Percentiles rank a stretch among this genome's conserved stretches.
Evolutionary conservation across 768 basidiomycete species (phyloP).

Genomic region (Porpolomopsis calyptriformis): DNA sequence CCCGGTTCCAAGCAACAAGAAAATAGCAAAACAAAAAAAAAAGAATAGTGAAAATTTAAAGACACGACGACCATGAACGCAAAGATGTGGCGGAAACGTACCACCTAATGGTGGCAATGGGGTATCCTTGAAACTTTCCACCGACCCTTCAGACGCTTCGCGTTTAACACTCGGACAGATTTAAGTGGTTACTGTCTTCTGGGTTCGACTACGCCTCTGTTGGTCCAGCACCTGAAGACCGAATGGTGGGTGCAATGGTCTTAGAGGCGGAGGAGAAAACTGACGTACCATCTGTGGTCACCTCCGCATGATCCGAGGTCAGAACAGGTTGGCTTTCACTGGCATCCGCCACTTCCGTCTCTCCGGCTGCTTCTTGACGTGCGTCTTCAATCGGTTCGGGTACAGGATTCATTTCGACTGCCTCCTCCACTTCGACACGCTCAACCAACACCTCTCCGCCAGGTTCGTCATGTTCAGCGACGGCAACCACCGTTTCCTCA

Average conservation of each 20-base stretch:
- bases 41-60: not conserved
- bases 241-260: too few species aligned
- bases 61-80: not conserved
- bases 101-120: not conserved
- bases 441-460: too few species aligned
- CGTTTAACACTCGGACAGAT: too few species aligned
- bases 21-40: not conserved
- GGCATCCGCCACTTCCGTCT: not conserved
- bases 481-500: not conserved
- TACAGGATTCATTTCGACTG: not conserved
- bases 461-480: too few species aligned
- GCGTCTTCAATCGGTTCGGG: not conserved
- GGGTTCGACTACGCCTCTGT: too few species aligned
- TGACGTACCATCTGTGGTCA: not conserved
- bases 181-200: too few species aligned
- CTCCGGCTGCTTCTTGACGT: not conserved
- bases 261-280: not conserved
- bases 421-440: not conserved
- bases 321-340: not conserved
- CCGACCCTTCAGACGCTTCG: too few species aligned
- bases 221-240: too few species aligned
- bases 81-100: not conserved
- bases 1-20: too few species aligned
- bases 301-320: not conserved
- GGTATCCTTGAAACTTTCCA: not conserved